Percentiles rank a stretch among this genome's conserved stretches.
phyloP scores from a whole-genome alignment of 2,329 filamentous ascomycete genomes.

The Aspergillus chevalieri region DNA sequence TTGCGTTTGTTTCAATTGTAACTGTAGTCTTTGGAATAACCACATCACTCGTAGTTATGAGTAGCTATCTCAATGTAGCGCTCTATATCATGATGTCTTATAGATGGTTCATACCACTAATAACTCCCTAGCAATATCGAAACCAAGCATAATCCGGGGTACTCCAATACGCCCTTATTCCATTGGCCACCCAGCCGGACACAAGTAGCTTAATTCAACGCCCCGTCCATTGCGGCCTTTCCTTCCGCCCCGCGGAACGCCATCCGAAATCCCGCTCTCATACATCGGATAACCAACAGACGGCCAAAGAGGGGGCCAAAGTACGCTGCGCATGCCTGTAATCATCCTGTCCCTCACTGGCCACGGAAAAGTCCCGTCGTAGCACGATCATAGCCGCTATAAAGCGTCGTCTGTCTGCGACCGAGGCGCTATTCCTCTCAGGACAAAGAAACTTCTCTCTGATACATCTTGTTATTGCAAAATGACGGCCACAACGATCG shows the following conservation, averaged over 20 bases:
- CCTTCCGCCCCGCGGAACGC: constrained; percentile 4
- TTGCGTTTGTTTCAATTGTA: background rate
- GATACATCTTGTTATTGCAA: background rate
- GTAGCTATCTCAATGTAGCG: too few relatives aligned
- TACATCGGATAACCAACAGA: background rate
- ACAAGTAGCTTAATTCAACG: background rate
- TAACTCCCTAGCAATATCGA: too few relatives aligned
- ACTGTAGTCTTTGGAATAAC: background rate
- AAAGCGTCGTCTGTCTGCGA: background rate
- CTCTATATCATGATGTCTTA: too few relatives aligned
- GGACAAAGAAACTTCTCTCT: too few relatives aligned
- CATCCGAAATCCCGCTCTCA: background rate
- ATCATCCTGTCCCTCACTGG: too few relatives aligned
- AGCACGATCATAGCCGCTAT: background rate
- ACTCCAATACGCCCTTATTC: too few relatives aligned
- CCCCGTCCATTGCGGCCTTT: background rate
- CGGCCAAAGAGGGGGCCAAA: background rate
- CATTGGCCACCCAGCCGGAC: too few relatives aligned
- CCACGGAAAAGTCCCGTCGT: too few relatives aligned
- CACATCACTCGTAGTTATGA: background rate
- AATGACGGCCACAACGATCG: constrained; percentile 1
- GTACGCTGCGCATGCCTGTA: background rate
- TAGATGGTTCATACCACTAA: too few relatives aligned
- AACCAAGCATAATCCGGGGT: too few relatives aligned
- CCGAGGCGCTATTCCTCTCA: background rate